Evolutionary conservation across 2,329 filamentous ascomycete genomes (phyloP).

Genomic region (Aspergillus pseudoglaucus): DNA sequence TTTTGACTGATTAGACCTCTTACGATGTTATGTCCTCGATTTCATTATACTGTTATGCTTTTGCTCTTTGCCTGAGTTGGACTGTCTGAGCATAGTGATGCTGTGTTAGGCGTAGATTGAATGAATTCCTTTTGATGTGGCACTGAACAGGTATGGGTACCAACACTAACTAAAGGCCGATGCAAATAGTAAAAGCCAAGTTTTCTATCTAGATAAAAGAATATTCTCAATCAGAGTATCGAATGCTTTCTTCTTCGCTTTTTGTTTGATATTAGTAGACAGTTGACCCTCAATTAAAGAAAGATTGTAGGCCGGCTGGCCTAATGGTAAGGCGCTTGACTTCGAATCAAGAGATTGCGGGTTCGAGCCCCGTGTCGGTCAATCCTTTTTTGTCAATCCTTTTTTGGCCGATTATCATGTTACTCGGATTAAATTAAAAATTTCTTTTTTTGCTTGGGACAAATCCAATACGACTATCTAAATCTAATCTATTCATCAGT

Average conservation of each 20-base stretch:
- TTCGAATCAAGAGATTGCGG: constrained; percentile 49
- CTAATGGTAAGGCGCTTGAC: constrained; percentile 48
- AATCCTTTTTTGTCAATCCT: too few relatives aligned
- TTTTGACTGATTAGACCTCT: too few relatives aligned
- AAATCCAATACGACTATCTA: too few relatives aligned
- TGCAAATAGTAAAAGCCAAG: not conserved
- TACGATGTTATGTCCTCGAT: too few relatives aligned
- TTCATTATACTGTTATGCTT: too few relatives aligned
- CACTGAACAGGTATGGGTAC: too few relatives aligned
- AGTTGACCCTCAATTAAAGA: not conserved
- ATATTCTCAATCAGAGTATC: not conserved
- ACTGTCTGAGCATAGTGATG: too few relatives aligned
- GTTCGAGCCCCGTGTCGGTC: constrained; percentile 40
- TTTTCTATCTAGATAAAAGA: not conserved
- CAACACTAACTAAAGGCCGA: not conserved
- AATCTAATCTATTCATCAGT: too few relatives aligned
- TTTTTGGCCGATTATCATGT: not conserved
- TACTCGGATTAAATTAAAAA: not conserved
- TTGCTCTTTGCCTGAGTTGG: too few relatives aligned
- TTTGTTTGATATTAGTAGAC: too few relatives aligned
- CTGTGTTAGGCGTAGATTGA: not conserved
- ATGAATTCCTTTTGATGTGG: not conserved
- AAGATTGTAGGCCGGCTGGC: constrained; percentile 27
- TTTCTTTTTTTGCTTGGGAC: too few relatives aligned
- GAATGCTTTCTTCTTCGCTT: not conserved